These are phyloP conservation scores for Trichosporon inkin DNA, from an alignment of 1,284 basidiomycete genomes.

Conservation along the genomic window DNA sequence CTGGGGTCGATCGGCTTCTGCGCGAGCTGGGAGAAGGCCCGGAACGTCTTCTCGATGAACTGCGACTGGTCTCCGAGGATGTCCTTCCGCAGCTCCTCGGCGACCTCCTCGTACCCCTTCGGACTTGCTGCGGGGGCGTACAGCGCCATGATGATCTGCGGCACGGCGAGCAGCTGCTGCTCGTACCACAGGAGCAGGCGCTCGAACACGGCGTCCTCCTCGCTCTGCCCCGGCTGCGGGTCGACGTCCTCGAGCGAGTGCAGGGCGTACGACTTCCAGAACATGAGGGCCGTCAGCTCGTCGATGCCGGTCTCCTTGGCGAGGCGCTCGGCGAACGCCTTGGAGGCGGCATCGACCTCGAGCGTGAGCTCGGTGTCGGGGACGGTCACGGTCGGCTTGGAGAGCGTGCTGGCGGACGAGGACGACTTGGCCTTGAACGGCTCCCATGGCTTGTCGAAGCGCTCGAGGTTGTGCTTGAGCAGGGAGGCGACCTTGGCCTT, in stretches of 20 bases:
- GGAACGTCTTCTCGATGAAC: conserved; percentile 41
- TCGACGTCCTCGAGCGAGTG: conserved; percentile 32
- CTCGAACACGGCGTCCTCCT: conserved; percentile 31
- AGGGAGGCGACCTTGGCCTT: conserved; percentile 29
- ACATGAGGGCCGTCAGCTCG: conserved; percentile 28
- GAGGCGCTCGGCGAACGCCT: conserved; percentile 27
- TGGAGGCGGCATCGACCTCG: conserved; percentile 26
- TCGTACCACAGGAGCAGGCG: conserved; percentile 35
- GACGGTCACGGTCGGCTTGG: conserved; percentile 21
- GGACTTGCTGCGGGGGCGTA: conserved; percentile 11
- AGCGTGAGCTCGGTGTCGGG: conserved; percentile 23
- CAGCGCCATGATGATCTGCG: conserved; percentile 34
- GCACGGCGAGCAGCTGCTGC: conserved; percentile 35
- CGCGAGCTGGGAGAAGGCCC: conserved; percentile 35
- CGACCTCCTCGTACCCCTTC: conserved; percentile 24
- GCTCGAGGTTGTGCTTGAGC: conserved; percentile 29
- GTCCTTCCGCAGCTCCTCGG: conserved; percentile 23
- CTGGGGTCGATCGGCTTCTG: conserved; percentile 28
- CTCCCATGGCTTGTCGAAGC: conserved; percentile 32
- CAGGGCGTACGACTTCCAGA: conserved; percentile 33
- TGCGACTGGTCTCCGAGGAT: conserved; percentile 31
- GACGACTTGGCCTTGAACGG: conserved; percentile 27
- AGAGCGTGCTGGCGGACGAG: conserved; percentile 19
- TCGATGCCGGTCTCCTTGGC: conserved; percentile 26
- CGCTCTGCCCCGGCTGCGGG: conserved; percentile 15